These are phyloP conservation scores for Aphanocladium album DNA, from an alignment of 2,329 filamentous ascomycete genomes.

Conservation along the genomic window DNA sequence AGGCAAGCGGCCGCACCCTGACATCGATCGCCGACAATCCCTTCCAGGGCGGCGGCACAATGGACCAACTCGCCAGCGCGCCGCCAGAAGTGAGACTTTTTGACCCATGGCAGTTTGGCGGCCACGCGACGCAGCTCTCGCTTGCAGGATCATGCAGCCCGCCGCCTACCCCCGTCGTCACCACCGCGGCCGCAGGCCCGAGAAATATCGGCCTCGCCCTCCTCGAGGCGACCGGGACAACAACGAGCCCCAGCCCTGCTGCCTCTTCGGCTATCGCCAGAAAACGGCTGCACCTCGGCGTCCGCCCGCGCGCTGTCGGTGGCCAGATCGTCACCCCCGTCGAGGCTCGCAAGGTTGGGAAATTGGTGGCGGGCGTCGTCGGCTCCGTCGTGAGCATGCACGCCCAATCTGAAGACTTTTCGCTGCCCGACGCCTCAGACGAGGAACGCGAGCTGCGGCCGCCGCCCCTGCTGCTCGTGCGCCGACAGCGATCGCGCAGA, in stretches of 20 bases:
- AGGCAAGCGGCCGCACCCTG: background rate
- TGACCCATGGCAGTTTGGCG: background rate
- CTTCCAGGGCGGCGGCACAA: background rate
- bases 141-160: background rate
- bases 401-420: conserved; percentile 8
- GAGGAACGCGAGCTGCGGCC: conserved; percentile 6
- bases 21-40: background rate
- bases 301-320: background rate
- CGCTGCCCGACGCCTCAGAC: conserved; percentile 5
- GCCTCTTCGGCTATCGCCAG: background rate
- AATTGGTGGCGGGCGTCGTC: background rate
- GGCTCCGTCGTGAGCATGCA: conserved; percentile 3
- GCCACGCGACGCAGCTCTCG: background rate
- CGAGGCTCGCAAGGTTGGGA: background rate
- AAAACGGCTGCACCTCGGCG: background rate
- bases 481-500: background rate
- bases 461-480: background rate
- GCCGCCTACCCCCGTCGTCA: background rate
- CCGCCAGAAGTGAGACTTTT: background rate
- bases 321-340: background rate
- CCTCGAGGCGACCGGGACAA: too few relatives aligned
- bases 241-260: background rate
- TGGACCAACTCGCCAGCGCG: background rate
- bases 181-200: too few relatives aligned
- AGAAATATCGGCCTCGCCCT: background rate